Conservation (phyloP, 345 rosid genomes). For the Trapa incisa region DNA sequence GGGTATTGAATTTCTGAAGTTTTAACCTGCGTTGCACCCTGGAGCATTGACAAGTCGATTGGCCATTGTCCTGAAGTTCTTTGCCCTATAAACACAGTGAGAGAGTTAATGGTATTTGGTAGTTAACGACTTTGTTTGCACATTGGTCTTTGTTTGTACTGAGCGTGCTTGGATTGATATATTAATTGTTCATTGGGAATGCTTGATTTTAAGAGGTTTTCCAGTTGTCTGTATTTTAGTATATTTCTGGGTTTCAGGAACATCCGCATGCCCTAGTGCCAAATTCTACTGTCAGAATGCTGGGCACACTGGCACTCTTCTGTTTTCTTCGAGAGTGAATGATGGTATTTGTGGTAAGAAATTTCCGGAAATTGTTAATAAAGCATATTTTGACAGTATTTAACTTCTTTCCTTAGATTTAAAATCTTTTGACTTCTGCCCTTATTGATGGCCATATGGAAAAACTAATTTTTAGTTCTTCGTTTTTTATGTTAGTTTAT, state of each 20-base stretch:
- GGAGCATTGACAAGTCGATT: no score
- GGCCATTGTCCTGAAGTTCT: neutral
- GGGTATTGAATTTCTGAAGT: neutral
- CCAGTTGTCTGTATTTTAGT: neutral
- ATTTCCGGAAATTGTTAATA: neutral
- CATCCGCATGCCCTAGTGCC: constrained; percentile 86
- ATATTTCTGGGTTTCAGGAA: constrained; percentile 35
- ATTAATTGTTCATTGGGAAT: no score
- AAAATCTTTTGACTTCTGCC: no score
- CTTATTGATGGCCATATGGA: neutral
- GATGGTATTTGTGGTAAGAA: constrained; percentile 89
- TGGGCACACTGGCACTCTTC: constrained; percentile 43
- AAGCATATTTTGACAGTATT: neutral
- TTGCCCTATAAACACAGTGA: neutral
- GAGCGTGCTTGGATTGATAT: no score
- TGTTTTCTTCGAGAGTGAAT: constrained; percentile 88
- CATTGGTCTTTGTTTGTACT: neutral
- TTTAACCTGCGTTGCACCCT: neutral
- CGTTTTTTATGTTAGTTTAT: neutral
- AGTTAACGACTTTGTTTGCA: neutral
- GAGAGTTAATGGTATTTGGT: neutral
- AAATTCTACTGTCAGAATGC: constrained; percentile 76
- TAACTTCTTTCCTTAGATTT: neutral
- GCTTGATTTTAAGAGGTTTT: no score
- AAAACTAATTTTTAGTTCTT: neutral